Evolutionary conservation across 495 filamentous ascomycete species (phyloP), one percentile per base, ranked within the genome.

Genomic region (Trichoderma reesei): DNA sequence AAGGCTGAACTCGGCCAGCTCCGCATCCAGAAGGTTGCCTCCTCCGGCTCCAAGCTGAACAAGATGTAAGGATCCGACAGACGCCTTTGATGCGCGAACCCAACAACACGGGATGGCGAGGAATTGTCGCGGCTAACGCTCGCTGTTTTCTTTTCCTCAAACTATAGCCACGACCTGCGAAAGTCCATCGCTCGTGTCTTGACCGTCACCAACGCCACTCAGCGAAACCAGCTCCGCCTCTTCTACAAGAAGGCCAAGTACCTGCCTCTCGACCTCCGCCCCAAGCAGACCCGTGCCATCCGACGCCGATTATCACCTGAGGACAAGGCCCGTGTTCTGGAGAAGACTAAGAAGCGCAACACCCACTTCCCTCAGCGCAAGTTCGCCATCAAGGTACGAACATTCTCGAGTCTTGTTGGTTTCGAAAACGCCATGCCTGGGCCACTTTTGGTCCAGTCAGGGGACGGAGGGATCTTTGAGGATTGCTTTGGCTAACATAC

Each of bases 181-280:
- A 99, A 99, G 87, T 93, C 91, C 65, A 96, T 99, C 78, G 95
- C 94, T 76, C 92, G 92, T 70, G 89, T 96, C 80, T 86, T 98
- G 69, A 99, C 94, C 76, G 86, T 98, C 83, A 96, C 98, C 88
- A 98, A 98, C 86, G 87, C 90, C 78, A 98, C 93, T 85, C 95
- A 98, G 84, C 87, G 94, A 74, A 83, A 91, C 63, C 94, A 98
- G 81, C 90, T 99, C 72, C 93, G 94, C 74, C 81, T 99, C 69
- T 98, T 97, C 88, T 99, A 99, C 86, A 94, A 96, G 85, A 87
- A 86, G 85, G 98, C 97, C 89, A 98, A 97, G 83, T 97, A 96
- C 85, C 81, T 91, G 46, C 92, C 91, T 64, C 90, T 98, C 72
- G 94, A 98, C 78, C 91, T 98, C 81, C 89, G 94, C 76, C 83